Conservation (phyloP, 345 rosid genomes). For the Pugionium cornutum region DNA sequence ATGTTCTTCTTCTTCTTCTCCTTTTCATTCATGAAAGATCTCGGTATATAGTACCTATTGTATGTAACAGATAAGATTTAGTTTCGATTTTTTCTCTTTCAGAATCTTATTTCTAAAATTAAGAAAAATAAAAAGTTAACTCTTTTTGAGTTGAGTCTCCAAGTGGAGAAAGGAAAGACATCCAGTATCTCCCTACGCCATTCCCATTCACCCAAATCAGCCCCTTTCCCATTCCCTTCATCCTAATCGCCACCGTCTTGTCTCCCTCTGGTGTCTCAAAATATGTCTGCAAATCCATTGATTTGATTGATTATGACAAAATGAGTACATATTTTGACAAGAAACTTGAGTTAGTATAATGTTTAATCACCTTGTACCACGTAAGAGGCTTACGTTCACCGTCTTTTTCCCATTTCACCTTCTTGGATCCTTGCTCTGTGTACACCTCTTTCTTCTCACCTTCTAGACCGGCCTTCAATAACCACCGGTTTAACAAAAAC, state of each 20-base stretch:
- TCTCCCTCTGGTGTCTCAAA: conserved; percentile 68
- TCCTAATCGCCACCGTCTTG: conserved; percentile 53
- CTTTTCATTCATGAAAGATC: conserved; percentile 49
- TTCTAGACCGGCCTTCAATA: conserved; percentile 52
- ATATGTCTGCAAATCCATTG: conserved; percentile 44
- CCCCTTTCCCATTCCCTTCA: conserved; percentile 72
- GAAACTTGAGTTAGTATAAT: background rate
- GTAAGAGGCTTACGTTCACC: conserved; percentile 46
- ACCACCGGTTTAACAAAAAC: conserved; percentile 18
- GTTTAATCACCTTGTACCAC: conserved; percentile 73
- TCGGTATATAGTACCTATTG: conserved; percentile 67
- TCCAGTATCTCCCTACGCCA: conserved; percentile 87
- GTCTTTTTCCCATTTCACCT: conserved; percentile 50
- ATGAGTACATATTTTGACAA: background rate
- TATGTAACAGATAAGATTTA: background rate
- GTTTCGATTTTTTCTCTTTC: background rate
- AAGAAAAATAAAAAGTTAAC: no score
- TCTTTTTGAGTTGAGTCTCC: conserved; percentile 54
- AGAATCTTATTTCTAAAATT: no score
- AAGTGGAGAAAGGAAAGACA: conserved; percentile 66
- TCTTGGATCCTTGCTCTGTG: conserved; percentile 54
- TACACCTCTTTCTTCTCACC: conserved; percentile 55
- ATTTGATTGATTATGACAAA: background rate
- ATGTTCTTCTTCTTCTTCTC: conserved; percentile 52
- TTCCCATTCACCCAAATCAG: conserved; percentile 81